Evolutionary conservation across 352 stramenopile species (phyloP), one percentile per base, ranked within the genome.

Genomic region (Pythium myriotylum): DNA sequence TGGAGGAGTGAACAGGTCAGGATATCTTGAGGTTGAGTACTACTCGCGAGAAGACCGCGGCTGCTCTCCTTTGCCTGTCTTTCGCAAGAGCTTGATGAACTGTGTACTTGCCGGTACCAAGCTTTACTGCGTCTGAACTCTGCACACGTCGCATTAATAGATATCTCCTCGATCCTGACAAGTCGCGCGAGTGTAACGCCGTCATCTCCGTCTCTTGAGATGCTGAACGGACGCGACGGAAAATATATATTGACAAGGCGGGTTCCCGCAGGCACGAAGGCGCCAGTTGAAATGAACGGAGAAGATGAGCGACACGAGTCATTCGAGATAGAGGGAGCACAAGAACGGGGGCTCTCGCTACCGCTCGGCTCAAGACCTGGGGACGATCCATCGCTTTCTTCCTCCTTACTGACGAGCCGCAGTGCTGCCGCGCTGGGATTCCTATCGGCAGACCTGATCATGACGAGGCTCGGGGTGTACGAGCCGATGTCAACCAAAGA

Each of bases 1-100:
- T 19, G 79, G 62, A 2, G 72, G 84, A 37, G 82, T 91, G 27
- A 90, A 90, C 48, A 79, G 77, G 33, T 72, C 70, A 2, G 84
- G 84, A 0, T 92, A 76, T 42, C 63, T 94, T 5, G 67, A 84
- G 51, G 67, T 94, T 46, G 81, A 92, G 62, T 94, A 94, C 58
- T 86, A 86, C 46, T 89, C 84, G 17, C 79, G 75, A 1, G 70
- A 76, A 43, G 82, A 92, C 46, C 71, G 70, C 27, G 84, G 84
- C 26, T 94, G 84, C 50, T 72, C 73, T 14, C 77, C 83, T 0
- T 63, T 92, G 35, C 57, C 73, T 19, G 53, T 71, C 8, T 72
- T 91, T 51, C 82, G 85, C 20, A 87, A 81, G 61, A 68, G 76
- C 48, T 73, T 94, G 23, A 62, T 90, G 58, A 71, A 67, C 32